Base-by-base conservation (phyloP, 2,329 filamentous ascomycete genomes). In the Colletotrichum kahawae region DNA sequence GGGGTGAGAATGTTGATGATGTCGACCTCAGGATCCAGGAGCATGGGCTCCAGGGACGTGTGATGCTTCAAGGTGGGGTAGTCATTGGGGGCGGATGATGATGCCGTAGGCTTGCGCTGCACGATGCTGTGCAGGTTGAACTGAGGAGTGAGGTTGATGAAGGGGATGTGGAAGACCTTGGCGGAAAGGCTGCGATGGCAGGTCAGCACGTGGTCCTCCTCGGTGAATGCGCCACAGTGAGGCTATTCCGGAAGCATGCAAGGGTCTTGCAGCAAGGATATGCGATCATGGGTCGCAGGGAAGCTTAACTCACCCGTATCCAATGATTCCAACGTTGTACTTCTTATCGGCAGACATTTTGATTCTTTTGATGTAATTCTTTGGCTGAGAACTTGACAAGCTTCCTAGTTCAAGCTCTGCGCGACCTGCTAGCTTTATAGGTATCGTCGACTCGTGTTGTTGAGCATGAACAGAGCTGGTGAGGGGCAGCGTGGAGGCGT, bases 131-230 rank as follows among this genome's bases (percentile, higher is more conserved):
- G 91, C 24, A 96, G 90, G 67, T 88, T 92, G 81, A 95, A 89
- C 70, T 90, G 86, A 8, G 92, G 88, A 0, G 93, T 91, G 34
- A 89, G 88, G 68, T 87, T 86, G 84, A 97, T 90, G 84, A 95
- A 94, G 77, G 94, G 95, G 81, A 96, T 95, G 84, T 97, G 94
- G 85, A 96, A 97, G 85, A 94, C 88, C 82, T 95, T 96, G 84
- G 95, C 94, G 2, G 90, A 91, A 67, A 90, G 80, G 82, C 90
- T 91, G 71, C 38, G 29, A 13, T 56, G 14, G 18, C 9, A 33
- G 29, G 76, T 76, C 24, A 77, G 79, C 79, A 57, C 77, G 38
- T 74, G 43, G 18, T 27, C 10, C 10, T 63, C 31, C 36, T 48
- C 43, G 10, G 9, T 31, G 43, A 43, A 14, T 14, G 38, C 33